phyloP scores from a whole-genome alignment of 108 stramenopile species.

The Ochromonas danica region DNA sequence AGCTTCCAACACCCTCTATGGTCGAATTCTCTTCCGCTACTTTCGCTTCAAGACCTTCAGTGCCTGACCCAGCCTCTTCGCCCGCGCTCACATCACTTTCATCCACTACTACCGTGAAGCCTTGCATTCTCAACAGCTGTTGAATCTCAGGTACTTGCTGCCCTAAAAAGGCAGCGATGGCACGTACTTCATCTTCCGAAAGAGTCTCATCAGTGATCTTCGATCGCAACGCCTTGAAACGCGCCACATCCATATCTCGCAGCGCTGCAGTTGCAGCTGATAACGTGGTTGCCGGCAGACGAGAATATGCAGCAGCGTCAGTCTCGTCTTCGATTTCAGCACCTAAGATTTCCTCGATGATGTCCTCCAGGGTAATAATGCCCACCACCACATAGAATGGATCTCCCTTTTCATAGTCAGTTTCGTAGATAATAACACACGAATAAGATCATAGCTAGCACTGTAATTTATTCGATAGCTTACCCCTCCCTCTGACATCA shows the following conservation, averaged over 20 bases:
- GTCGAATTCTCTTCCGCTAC: too few relatives aligned
- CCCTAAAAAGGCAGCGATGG: not conserved
- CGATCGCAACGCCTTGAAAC: not conserved
- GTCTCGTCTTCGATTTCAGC: slow-evolving; percentile 98
- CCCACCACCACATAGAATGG: slow-evolving; percentile 88
- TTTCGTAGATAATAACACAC: not conserved
- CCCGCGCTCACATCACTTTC: too few relatives aligned
- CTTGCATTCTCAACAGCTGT: too few relatives aligned
- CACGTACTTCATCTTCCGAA: not conserved
- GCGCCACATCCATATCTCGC: slow-evolving; percentile 2
- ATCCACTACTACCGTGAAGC: too few relatives aligned
- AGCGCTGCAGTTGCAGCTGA: not conserved
- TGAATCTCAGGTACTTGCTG: not conserved
- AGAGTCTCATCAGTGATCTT: not conserved
- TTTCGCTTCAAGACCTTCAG: too few relatives aligned
- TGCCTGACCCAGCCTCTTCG: too few relatives aligned
- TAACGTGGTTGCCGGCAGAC: not conserved
- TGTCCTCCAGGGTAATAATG: slow-evolving; percentile 96
- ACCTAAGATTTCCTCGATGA: slow-evolving; percentile 85
- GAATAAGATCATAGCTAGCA: too few relatives aligned
- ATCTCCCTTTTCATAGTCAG: slow-evolving; percentile 53
- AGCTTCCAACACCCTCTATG: too few relatives aligned
- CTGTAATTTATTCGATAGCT: not conserved
- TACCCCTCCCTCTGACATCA: slow-evolving; percentile 53
- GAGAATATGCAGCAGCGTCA: slow-evolving; percentile 55